Conservation (phyloP, 352 stramenopile genomes). For the Pythium catenulatum region DNA sequence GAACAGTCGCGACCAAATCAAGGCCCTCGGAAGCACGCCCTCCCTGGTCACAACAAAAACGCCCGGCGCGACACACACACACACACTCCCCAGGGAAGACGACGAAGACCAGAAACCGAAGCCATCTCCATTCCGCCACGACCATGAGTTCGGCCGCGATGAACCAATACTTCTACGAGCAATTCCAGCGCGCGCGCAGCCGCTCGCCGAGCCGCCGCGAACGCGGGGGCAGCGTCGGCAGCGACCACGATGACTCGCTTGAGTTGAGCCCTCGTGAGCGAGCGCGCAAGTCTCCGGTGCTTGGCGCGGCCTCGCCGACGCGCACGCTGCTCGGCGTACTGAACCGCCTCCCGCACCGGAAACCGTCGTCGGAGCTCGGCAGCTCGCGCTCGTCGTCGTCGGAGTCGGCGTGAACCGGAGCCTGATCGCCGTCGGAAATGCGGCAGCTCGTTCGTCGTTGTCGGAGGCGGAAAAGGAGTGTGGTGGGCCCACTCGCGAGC, state of each 20-base stretch:
- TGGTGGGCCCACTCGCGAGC: too few relatives aligned
- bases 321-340: slow-evolving; percentile 34
- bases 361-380: slow-evolving; percentile 15
- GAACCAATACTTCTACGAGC: slow-evolving; percentile 58
- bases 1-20: slow-evolving; percentile 33
- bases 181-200: slow-evolving; percentile 51
- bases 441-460: too few relatives aligned
- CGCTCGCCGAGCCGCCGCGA: slow-evolving; percentile 32
- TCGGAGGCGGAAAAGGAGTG: too few relatives aligned
- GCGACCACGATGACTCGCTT: slow-evolving; percentile 19
- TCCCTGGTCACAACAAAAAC: too few relatives aligned
- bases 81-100: not conserved
- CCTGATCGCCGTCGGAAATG: too few relatives aligned
- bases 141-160: slow-evolving; percentile 56
- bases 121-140: not conserved
- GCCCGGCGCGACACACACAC: too few relatives aligned
- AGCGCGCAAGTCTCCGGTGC: not conserved
- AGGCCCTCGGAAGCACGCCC: not conserved
- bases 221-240: slow-evolving; percentile 23
- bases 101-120: not conserved
- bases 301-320: slow-evolving; percentile 11
- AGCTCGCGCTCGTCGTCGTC: too few relatives aligned
- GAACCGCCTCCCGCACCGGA: slow-evolving; percentile 28
- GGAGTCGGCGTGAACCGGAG: too few relatives aligned
- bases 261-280: not conserved